phyloP scores from a whole-genome alignment of 768 basidiomycete genomes.

The Rhizopogon roseolus region DNA sequence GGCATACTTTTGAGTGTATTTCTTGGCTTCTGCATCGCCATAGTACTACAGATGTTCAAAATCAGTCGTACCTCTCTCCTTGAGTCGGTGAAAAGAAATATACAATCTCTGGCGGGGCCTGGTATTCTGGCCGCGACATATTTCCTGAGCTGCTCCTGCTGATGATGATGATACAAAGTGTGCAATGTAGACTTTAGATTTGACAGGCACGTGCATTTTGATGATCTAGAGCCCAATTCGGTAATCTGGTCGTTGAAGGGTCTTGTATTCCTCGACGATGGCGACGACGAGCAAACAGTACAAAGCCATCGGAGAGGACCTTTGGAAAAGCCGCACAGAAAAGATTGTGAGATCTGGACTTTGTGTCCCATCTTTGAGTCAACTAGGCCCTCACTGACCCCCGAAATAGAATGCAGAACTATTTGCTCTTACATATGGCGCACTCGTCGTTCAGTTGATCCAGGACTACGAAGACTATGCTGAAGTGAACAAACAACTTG shows the following conservation, averaged over 20 bases:
- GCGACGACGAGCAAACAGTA: conserved; percentile 77
- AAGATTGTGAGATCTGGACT: conserved; percentile 69
- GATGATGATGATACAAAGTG: not conserved
- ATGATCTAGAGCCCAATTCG: not conserved
- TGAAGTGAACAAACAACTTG: conserved; percentile 93
- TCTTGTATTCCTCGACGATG: conserved; percentile 35
- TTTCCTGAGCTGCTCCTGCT: conserved; percentile 1
- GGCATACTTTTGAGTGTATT: conserved; percentile 91
- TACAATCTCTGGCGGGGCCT: conserved; percentile 91
- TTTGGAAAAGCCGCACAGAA: conserved; percentile 92
- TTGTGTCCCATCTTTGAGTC: conserved; percentile 13
- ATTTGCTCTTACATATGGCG: conserved; percentile 95
- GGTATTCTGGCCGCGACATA: conserved; percentile 87
- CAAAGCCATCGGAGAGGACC: conserved; percentile 88
- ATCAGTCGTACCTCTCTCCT: not conserved
- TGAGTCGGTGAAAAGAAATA: conserved; percentile 19
- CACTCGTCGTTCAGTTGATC: conserved; percentile 95
- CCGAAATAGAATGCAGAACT: conserved; percentile 85
- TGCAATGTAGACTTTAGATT: not conserved
- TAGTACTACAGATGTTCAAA: conserved; percentile 65
- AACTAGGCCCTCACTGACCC: conserved; percentile 10
- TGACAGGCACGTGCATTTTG: not conserved
- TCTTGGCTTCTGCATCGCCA: conserved; percentile 90
- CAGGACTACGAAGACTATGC: conserved; percentile 98
- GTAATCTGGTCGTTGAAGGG: not conserved